Conservation (phyloP, 768 basidiomycete genomes). For the Leucocoprinus leucothites region DNA sequence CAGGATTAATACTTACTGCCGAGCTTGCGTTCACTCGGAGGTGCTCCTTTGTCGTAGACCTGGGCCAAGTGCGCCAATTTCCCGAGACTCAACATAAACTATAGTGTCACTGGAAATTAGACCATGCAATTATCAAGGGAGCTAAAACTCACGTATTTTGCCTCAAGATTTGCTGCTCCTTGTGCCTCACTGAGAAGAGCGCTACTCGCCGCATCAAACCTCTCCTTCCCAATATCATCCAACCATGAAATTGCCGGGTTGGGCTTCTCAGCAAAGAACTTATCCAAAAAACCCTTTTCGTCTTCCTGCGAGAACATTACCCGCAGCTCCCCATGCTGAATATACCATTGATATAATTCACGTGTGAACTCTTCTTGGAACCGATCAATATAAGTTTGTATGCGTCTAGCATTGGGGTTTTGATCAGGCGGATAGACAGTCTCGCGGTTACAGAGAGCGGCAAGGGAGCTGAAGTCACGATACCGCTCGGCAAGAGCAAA, state of each 20-base stretch:
- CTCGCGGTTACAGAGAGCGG: constrained; percentile 74
- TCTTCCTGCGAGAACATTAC: constrained; percentile 79
- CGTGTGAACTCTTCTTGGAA: constrained; percentile 83
- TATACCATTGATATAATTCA: constrained; percentile 92
- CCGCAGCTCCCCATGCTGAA: constrained; percentile 84
- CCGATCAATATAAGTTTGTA: constrained; percentile 70
- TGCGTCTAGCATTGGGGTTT: constrained; percentile 60
- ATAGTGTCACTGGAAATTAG: neutral
- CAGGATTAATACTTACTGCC: constrained; percentile 43
- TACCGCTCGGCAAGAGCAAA: constrained; percentile 85
- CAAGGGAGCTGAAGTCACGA: constrained; percentile 82
- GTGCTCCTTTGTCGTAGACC: constrained; percentile 53
- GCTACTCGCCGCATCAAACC: constrained; percentile 62
- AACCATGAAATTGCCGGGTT: constrained; percentile 79
- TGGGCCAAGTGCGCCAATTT: constrained; percentile 84
- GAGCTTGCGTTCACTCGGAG: constrained; percentile 47
- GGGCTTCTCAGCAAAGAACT: constrained; percentile 60
- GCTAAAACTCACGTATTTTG: constrained; percentile 66
- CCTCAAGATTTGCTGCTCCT: constrained; percentile 52
- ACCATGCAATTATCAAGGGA: constrained; percentile 14
- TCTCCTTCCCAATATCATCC: constrained; percentile 71
- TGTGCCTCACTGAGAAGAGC: constrained; percentile 63
- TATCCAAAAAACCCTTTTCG: constrained; percentile 63
- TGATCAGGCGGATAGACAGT: constrained; percentile 58
- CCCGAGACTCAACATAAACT: constrained; percentile 91